Conservation (phyloP, 441 rosid species). For the Mallotus japonicus region DNA sequence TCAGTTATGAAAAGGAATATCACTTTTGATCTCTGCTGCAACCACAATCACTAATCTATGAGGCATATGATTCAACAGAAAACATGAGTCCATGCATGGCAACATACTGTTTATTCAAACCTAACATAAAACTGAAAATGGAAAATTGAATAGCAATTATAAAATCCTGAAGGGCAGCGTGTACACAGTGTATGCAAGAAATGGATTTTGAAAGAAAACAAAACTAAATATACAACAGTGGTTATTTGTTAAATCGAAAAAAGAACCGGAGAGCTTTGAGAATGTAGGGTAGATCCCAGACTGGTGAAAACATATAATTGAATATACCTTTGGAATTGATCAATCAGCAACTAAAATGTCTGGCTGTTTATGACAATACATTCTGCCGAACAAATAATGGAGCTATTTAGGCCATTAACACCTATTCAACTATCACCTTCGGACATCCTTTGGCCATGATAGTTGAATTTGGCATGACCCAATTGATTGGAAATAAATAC, state of each 20-base stretch:
- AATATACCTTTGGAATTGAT: neutral
- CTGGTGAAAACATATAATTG: neutral
- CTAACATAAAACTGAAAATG: too few species aligned
- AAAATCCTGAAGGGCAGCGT: neutral
- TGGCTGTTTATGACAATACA: neutral
- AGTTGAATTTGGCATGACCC: neutral
- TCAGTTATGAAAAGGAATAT: neutral
- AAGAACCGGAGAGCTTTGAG: neutral
- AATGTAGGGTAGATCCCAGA: neutral
- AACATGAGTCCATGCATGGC: neutral
- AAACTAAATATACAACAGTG: neutral
- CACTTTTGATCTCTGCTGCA: too few species aligned
- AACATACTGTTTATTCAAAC: neutral
- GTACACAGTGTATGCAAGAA: neutral
- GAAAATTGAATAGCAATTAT: neutral
- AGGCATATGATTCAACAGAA: neutral
- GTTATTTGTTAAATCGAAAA: neutral
- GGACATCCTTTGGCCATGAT: neutral
- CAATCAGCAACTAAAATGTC: neutral
- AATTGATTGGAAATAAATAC: neutral
- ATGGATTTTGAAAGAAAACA: neutral
- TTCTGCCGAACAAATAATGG: neutral
- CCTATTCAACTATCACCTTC: neutral
- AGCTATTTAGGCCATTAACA: neutral
- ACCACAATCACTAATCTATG: neutral